Percentiles rank a stretch among this genome's conserved stretches.
These are phyloP conservation scores for Musa balbisiana DNA, from an alignment of 202 grass and related monocot genomes.

Conservation along the genomic window DNA sequence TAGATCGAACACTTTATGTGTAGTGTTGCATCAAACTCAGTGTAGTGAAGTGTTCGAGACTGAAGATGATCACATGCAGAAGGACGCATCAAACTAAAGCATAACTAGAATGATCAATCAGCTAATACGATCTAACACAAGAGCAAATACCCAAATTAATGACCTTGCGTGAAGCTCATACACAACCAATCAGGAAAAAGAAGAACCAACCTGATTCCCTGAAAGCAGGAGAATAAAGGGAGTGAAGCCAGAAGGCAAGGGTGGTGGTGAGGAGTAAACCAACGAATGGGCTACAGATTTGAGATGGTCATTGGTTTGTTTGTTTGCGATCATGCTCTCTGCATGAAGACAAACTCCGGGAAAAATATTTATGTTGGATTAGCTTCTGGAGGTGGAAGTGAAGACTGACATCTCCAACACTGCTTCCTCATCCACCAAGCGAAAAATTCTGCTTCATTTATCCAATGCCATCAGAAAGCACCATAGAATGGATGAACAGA, in stretches of 20 bases:
- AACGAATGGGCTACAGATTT: background rate
- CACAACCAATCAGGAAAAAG: background rate
- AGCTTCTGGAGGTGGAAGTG: slow-evolving; percentile 54
- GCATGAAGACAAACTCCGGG: slow-evolving; percentile 20
- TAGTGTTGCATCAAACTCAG: too few species aligned
- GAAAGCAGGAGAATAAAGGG: slow-evolving; percentile 16
- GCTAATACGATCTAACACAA: too few species aligned
- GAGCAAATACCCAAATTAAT: too few species aligned
- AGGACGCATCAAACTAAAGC: too few species aligned
- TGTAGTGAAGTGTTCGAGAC: too few species aligned
- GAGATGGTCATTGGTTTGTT: background rate
- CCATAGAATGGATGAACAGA: too few species aligned
- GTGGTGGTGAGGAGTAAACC: slow-evolving; percentile 10
- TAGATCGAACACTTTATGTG: too few species aligned
- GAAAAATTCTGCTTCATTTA: background rate
- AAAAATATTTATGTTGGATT: slow-evolving; percentile 39
- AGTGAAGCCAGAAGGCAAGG: background rate
- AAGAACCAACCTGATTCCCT: slow-evolving; percentile 6
- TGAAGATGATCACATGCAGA: too few species aligned
- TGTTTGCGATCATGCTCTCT: background rate
- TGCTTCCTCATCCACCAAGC: slow-evolving; percentile 63
- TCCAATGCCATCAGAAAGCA: background rate
- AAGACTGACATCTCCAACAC: slow-evolving; percentile 56
- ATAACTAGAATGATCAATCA: too few species aligned
- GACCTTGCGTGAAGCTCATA: too few species aligned